These are phyloP conservation scores for Tulasnella sp. DNA, from an alignment of 768 basidiomycete genomes.

Conservation along the genomic window DNA sequence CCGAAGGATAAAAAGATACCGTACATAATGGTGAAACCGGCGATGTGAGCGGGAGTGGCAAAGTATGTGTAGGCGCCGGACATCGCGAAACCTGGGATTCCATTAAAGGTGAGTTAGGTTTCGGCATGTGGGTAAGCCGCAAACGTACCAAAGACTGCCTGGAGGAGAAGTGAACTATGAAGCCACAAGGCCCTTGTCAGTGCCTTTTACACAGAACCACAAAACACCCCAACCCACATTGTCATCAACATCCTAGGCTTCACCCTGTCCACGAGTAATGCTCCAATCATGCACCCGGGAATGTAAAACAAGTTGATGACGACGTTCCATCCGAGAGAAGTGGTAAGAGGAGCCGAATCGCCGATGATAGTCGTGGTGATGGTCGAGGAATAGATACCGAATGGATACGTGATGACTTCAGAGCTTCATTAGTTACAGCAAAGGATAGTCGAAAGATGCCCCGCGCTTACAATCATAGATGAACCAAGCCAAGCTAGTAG, in stretches of 20 bases:
- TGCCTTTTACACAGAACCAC: not conserved
- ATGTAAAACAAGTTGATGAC: slow-evolving; percentile 78
- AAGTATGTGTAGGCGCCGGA: slow-evolving; percentile 64
- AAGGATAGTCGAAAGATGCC: no score
- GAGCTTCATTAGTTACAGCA: not conserved
- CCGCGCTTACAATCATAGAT: slow-evolving; percentile 35
- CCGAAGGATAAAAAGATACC: slow-evolving; percentile 89
- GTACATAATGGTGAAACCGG: slow-evolving; percentile 59
- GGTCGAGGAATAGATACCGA: slow-evolving; percentile 76
- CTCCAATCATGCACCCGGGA: slow-evolving; percentile 57
- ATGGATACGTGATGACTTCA: slow-evolving; percentile 57
- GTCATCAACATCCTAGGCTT: slow-evolving; percentile 78
- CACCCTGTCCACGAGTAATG: slow-evolving; percentile 69
- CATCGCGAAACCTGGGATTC: slow-evolving; percentile 70
- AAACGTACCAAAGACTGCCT: slow-evolving; percentile 32
- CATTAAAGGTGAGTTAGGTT: not conserved
- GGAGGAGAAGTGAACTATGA: slow-evolving; percentile 33
- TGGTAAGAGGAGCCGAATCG: slow-evolving; percentile 47
- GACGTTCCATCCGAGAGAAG: slow-evolving; percentile 82
- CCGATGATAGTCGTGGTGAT: slow-evolving; percentile 66
- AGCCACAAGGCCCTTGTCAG: not conserved
- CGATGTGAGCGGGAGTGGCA: slow-evolving; percentile 31
- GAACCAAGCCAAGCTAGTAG: slow-evolving; percentile 72
- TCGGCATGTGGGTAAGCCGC: not conserved
- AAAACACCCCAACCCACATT: slow-evolving; percentile 10